Percentiles rank a stretch among this genome's conserved stretches.
Evolutionary conservation across 179 eudicot species (phyloP).

Genomic region (Nepenthes alata): DNA sequence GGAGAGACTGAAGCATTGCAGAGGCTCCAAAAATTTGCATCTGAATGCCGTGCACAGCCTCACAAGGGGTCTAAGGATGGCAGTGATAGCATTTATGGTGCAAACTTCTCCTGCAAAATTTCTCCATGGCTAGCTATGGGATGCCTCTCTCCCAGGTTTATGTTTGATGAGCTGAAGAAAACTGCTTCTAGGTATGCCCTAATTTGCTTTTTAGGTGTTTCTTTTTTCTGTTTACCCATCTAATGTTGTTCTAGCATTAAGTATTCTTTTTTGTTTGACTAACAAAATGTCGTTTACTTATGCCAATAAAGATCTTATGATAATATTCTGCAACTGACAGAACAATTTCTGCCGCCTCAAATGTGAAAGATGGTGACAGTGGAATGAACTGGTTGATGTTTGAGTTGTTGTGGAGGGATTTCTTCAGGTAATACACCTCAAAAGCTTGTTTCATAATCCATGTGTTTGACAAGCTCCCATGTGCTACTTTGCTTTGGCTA

Average conservation of each 20-base stretch:
- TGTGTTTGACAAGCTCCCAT: not conserved
- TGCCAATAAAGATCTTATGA: no score
- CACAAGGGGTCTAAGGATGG: slow-evolving; percentile 52
- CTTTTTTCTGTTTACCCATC: slow-evolving; percentile 1
- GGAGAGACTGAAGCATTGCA: slow-evolving; percentile 93
- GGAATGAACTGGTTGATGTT: slow-evolving; percentile 94
- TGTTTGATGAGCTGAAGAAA: slow-evolving; percentile 91
- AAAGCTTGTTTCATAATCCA: not conserved
- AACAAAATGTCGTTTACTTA: no score
- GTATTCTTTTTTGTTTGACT: not conserved
- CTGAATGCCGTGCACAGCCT: slow-evolving; percentile 77
- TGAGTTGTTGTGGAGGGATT: slow-evolving; percentile 96
- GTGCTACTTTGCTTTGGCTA: not conserved
- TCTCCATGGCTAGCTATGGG: slow-evolving; percentile 97
- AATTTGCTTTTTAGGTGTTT: not conserved
- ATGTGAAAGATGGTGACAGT: slow-evolving; percentile 54
- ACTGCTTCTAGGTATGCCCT: slow-evolving; percentile 49
- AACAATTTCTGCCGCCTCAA: slow-evolving; percentile 56
- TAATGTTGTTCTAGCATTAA: not conserved
- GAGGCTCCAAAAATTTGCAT: slow-evolving; percentile 73
- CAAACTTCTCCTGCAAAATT: slow-evolving; percentile 92
- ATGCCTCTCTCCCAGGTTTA: slow-evolving; percentile 82
- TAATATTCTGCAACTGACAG: slow-evolving; percentile 24
- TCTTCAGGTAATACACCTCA: slow-evolving; percentile 53
- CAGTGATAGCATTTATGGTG: slow-evolving; percentile 68